Conservation (phyloP, 2,329 filamentous ascomycete species). For the Ophiocordyceps australis region DNA sequence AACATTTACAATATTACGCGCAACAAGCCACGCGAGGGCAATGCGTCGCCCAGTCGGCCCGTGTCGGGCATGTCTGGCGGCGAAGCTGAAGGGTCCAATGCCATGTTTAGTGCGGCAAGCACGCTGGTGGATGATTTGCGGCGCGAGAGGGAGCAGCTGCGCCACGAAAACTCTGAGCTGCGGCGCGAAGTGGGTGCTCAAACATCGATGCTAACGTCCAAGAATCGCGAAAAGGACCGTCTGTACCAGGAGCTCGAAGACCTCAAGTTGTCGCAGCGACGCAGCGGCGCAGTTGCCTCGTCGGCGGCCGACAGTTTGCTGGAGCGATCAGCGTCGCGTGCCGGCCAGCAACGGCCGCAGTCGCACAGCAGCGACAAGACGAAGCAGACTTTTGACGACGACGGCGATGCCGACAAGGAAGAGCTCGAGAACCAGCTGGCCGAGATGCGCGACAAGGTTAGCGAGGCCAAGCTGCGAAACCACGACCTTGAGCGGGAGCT, state of each 20-base stretch:
- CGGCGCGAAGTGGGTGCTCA: constrained; percentile 87
- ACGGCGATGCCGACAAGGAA: constrained; percentile 66
- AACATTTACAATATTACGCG: constrained; percentile 48
- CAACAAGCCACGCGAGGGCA: constrained; percentile 27
- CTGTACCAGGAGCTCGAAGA: constrained; percentile 96
- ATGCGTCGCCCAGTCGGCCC: constrained; percentile 28
- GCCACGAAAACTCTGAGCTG: constrained; percentile 83
- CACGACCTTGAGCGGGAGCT: constrained; percentile 75
- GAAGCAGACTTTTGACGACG: constrained; percentile 35
- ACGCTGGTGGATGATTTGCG: constrained; percentile 62
- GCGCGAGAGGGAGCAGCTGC: constrained; percentile 53
- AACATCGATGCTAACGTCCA: constrained; percentile 90
- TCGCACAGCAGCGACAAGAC: constrained; percentile 58
- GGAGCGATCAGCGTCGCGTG: constrained; percentile 81
- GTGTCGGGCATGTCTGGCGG: constrained; percentile 29
- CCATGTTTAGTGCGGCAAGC: constrained; percentile 37
- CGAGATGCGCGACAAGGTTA: constrained; percentile 70
- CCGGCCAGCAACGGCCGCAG: constrained; percentile 49
- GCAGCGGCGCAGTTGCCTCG: constrained; percentile 45
- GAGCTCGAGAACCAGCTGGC: constrained; percentile 73
- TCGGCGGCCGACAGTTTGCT: constrained; percentile 76
- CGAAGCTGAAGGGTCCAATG: constrained; percentile 30
- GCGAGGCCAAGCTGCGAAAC: constrained; percentile 71
- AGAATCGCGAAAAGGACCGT: constrained; percentile 86
- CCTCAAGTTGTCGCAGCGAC: constrained; percentile 71